Conservation (phyloP, 2,329 filamentous ascomycete species). For the Cladosporium sp. region DNA sequence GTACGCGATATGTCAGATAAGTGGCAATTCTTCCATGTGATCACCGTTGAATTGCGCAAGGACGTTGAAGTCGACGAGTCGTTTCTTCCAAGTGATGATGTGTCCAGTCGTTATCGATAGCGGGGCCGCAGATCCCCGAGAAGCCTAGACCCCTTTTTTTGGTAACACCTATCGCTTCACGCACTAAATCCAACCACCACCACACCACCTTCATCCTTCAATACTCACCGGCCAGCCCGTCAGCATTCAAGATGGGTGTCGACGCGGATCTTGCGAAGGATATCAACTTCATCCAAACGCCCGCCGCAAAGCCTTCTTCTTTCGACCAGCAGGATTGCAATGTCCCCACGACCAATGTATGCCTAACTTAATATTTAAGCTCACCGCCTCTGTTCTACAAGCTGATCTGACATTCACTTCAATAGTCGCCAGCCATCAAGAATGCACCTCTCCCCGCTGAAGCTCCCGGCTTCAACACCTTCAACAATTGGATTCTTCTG, state of each 20-base stretch:
- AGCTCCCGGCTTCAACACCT: constrained; percentile 63
- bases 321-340: constrained; percentile 4
- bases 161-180: background rate
- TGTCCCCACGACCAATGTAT: constrained; percentile 5
- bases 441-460: constrained; percentile 81
- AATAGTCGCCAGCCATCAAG: constrained; percentile 9
- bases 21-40: too few relatives aligned
- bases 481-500: constrained; percentile 78
- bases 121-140: background rate
- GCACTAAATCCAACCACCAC: background rate
- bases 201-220: background rate
- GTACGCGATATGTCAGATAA: too few relatives aligned
- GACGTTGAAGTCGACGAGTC: too few relatives aligned
- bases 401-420: background rate
- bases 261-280: constrained; percentile 5
- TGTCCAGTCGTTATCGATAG: background rate
- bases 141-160: background rate
- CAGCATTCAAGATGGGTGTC: background rate
- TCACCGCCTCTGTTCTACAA: background rate
- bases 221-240: background rate
- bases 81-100: too few relatives aligned
- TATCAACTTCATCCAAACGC: constrained; percentile 10
- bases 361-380: background rate
- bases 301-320: constrained; percentile 1
- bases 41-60: too few relatives aligned